These are phyloP conservation scores for Xylaria palmicola DNA, from an alignment of 495 filamentous ascomycete species.

Conservation along the genomic window DNA sequence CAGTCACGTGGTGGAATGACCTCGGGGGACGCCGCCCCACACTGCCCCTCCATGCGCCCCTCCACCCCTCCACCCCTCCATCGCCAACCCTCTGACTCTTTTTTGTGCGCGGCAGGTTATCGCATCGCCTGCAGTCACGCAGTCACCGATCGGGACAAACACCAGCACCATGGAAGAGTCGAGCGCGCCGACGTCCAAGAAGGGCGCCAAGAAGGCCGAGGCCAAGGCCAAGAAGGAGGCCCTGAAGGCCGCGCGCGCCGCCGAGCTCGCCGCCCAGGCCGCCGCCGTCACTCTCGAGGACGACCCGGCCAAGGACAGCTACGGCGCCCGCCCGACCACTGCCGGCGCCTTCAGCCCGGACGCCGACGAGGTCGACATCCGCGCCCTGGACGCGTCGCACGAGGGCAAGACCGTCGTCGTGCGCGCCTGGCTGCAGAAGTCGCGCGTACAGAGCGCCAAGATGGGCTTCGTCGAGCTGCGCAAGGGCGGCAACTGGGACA, in stretches of 20 bases:
- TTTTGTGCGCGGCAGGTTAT: background rate
- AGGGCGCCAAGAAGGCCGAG: constrained; percentile 54
- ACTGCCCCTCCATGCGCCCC: no score
- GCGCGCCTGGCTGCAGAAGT: constrained; percentile 82
- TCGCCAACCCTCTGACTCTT: background rate
- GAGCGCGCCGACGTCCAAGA: background rate
- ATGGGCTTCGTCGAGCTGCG: constrained; percentile 37
- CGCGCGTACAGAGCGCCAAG: constrained; percentile 84
- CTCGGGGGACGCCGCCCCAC: no score
- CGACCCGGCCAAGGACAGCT: constrained; percentile 70
- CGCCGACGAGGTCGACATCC: constrained; percentile 47
- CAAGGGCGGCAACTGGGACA: background rate
- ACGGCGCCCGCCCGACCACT: constrained; percentile 42
- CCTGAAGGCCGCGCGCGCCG: constrained; percentile 51
- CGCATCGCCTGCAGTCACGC: no score
- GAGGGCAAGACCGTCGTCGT: constrained; percentile 76
- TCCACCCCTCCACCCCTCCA: background rate
- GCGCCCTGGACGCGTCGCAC: constrained; percentile 55
- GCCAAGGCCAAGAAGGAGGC: constrained; percentile 51
- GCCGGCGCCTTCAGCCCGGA: constrained; percentile 32
- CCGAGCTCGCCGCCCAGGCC: constrained; percentile 44
- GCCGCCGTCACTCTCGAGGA: constrained; percentile 53
- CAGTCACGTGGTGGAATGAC: background rate
- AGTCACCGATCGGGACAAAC: background rate
- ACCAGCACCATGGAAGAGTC: background rate